Evolutionary conservation across 768 basidiomycete genomes (phyloP).

Genomic region (Collybiopsis confluens): DNA sequence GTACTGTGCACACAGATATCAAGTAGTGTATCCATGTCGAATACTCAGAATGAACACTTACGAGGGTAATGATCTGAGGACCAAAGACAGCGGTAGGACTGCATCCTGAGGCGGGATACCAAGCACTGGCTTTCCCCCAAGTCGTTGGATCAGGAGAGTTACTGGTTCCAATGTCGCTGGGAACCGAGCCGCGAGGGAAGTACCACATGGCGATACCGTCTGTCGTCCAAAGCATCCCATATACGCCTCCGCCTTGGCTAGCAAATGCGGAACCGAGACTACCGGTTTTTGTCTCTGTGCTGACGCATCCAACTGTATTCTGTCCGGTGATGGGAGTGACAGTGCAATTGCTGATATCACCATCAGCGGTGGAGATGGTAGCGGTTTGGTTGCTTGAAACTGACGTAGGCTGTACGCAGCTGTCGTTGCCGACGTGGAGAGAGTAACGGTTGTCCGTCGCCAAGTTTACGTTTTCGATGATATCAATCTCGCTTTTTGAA

Average conservation of each 20-base stretch:
- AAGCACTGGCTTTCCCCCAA: slow-evolving; percentile 59
- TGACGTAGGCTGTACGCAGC: slow-evolving; percentile 39
- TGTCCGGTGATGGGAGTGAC: slow-evolving; percentile 31
- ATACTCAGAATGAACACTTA: too few species aligned
- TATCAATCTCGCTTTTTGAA: slow-evolving; percentile 49
- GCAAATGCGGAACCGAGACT: slow-evolving; percentile 62
- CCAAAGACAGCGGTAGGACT: slow-evolving; percentile 54
- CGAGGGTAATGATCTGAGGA: slow-evolving; percentile 53
- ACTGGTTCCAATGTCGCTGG: slow-evolving; percentile 50
- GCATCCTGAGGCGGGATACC: slow-evolving; percentile 56
- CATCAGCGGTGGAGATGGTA: slow-evolving; percentile 29
- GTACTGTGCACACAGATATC: slow-evolving; percentile 6
- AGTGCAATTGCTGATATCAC: slow-evolving; percentile 37
- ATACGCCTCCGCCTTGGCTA: slow-evolving; percentile 56
- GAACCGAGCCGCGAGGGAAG: slow-evolving; percentile 51
- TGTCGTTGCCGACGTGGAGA: slow-evolving; percentile 49
- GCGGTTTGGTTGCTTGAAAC: slow-evolving; percentile 32
- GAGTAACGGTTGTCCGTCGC: slow-evolving; percentile 51
- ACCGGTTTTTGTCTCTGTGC: slow-evolving; percentile 36
- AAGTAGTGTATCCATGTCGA: too few species aligned
- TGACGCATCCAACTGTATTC: slow-evolving; percentile 50
- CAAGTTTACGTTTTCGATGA: slow-evolving; percentile 50
- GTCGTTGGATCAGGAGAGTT: slow-evolving; percentile 43
- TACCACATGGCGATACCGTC: slow-evolving; percentile 55
- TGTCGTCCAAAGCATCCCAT: slow-evolving; percentile 54